Percentiles rank a stretch among this genome's conserved stretches.
phyloP scores from a whole-genome alignment of 2,329 filamentous ascomycete genomes.

The Metarhizium sp. region DNA sequence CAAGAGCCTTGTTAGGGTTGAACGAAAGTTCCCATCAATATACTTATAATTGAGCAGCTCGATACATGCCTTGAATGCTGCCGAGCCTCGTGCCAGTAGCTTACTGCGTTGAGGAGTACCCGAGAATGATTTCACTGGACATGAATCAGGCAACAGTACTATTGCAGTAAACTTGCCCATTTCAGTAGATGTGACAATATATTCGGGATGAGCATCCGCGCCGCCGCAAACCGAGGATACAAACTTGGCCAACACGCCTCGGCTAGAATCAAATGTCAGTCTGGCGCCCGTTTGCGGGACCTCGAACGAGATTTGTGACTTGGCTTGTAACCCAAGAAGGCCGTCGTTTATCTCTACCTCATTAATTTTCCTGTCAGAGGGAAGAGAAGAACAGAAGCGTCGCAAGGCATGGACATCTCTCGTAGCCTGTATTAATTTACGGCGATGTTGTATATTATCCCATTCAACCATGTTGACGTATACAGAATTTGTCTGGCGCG shows the following conservation, averaged over 20 bases:
- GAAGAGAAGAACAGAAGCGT: constrained; percentile 66
- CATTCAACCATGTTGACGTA: constrained; percentile 79
- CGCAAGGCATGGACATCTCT: constrained; percentile 56
- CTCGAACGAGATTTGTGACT: constrained; percentile 41
- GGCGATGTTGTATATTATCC: constrained; percentile 52
- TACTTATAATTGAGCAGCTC: constrained; percentile 55
- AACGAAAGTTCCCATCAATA: constrained; percentile 66
- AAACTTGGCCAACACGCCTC: constrained; percentile 64
- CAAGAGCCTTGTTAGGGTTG: constrained; percentile 60
- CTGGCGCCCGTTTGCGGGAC: constrained; percentile 63
- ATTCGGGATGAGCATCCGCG: constrained; percentile 38
- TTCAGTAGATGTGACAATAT: constrained; percentile 42
- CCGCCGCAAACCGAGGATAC: constrained; percentile 47
- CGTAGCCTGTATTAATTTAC: constrained; percentile 49
- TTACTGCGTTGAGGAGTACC: constrained; percentile 62
- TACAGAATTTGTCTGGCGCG: constrained; percentile 65
- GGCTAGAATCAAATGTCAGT: constrained; percentile 66
- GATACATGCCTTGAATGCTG: constrained; percentile 76
- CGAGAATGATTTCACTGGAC: constrained; percentile 57
- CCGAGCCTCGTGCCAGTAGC: constrained; percentile 73
- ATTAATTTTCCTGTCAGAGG: constrained; percentile 55
- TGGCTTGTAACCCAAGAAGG: constrained; percentile 12
- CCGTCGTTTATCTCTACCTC: constrained; percentile 15
- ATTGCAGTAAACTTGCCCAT: constrained; percentile 62
- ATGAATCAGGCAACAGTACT: constrained; percentile 64